Percentiles rank a stretch among this genome's conserved stretches.
Evolutionary conservation across 1,284 basidiomycete species (phyloP).

Genomic region (Violaceomyces palustris): DNA sequence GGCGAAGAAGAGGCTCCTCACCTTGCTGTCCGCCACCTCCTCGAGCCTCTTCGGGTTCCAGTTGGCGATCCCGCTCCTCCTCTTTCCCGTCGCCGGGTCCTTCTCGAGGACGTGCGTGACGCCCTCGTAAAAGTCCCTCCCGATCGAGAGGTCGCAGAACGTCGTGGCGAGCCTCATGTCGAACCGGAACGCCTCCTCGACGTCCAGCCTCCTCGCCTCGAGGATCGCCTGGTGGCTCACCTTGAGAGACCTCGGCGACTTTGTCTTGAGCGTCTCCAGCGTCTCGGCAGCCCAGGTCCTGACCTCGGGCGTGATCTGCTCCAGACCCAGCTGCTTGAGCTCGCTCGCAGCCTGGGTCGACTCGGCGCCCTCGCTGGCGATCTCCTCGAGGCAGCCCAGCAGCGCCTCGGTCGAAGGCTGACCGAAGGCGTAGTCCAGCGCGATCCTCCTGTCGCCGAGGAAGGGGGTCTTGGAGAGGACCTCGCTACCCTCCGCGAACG

Average conservation of each 20-base stretch:
- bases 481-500: constrained; percentile 19
- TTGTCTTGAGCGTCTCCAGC: constrained; percentile 31
- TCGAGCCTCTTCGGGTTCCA: constrained; percentile 41
- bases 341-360: constrained; percentile 29
- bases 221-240: constrained; percentile 40
- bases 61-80: constrained; percentile 27
- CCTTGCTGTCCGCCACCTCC: constrained; percentile 27
- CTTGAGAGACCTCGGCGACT: constrained; percentile 46
- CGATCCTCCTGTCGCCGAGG: constrained; percentile 40
- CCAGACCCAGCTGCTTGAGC: constrained; percentile 20
- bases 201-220: constrained; percentile 28
- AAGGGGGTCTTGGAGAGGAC: constrained; percentile 28
- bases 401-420: constrained; percentile 38
- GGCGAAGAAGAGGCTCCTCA: constrained; percentile 40
- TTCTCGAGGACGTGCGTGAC: constrained; percentile 42
- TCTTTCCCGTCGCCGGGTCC: constrained; percentile 46
- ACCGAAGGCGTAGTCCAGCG: constrained; percentile 48
- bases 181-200: constrained; percentile 39
- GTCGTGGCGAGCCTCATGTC: constrained; percentile 49
- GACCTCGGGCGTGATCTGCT: constrained; percentile 15
- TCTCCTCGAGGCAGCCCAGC: constrained; percentile 33
- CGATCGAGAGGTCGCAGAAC: constrained; percentile 49
- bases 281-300: constrained; percentile 36
- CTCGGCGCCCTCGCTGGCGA: constrained; percentile 7
- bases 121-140: constrained; percentile 52